Evolutionary conservation across 345 rosid species (phyloP).

Genomic region (Citrus glauca): DNA sequence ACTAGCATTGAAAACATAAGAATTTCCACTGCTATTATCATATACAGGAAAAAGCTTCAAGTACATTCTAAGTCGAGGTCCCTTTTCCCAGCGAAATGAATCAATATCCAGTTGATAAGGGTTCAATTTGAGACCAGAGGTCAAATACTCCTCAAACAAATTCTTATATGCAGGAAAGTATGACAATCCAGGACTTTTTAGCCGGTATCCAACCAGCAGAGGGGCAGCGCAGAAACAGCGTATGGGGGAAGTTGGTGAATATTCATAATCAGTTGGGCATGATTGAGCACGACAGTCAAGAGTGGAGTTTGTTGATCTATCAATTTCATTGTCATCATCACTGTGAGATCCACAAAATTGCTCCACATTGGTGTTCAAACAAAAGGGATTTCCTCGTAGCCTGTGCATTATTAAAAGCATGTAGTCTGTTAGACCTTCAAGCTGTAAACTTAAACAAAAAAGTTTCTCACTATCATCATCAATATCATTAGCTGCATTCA

Average conservation of each 20-base stretch:
- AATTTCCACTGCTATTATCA: slow-evolving; percentile 20
- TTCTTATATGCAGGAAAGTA: slow-evolving; percentile 47
- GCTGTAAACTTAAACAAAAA: not conserved
- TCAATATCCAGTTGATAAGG: slow-evolving; percentile 52
- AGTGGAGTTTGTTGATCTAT: slow-evolving; percentile 22
- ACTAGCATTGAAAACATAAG: slow-evolving; percentile 50
- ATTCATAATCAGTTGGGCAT: slow-evolving; percentile 70
- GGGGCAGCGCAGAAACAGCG: slow-evolving; percentile 83
- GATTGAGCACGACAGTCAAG: slow-evolving; percentile 29
- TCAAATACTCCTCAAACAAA: slow-evolving; percentile 48
- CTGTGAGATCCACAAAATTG: slow-evolving; percentile 45
- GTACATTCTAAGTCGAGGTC: slow-evolving; percentile 79
- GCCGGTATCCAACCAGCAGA: slow-evolving; percentile 66
- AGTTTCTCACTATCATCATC: not conserved
- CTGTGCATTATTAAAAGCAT: slow-evolving; percentile 41
- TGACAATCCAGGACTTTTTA: slow-evolving; percentile 91
- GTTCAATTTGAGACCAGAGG: slow-evolving; percentile 48
- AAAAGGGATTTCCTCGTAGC: slow-evolving; percentile 85
- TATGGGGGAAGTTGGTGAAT: slow-evolving; percentile 37
- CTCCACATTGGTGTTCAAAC: slow-evolving; percentile 33
- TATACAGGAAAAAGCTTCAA: slow-evolving; percentile 65
- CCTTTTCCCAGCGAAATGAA: slow-evolving; percentile 51
- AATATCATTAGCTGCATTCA: not conserved
- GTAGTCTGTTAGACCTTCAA: not conserved
- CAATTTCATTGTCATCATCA: slow-evolving; percentile 15